Evolutionary conservation across 202 grass and related monocot genomes (phyloP).

Genomic region (Panicum hallii): DNA sequence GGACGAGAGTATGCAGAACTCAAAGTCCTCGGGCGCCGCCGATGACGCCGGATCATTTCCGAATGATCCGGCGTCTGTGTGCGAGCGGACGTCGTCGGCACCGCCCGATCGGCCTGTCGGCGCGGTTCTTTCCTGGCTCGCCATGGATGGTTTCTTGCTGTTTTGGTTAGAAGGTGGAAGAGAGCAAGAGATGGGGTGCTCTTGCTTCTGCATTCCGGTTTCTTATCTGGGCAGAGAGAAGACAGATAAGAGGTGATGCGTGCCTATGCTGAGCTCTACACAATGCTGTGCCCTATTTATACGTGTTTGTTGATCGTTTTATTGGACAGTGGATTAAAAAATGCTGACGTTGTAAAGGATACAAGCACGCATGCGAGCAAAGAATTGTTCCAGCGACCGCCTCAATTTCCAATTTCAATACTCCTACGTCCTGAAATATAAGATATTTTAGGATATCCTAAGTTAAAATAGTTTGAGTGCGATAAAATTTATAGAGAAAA

Average conservation of each 20-base stretch:
- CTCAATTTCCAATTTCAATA: background rate
- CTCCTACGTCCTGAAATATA: too few relatives aligned
- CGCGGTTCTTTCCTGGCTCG: background rate
- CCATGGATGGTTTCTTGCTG: conserved; percentile 27
- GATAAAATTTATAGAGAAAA: too few relatives aligned
- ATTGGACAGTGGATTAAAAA: conserved; percentile 1
- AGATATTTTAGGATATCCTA: too few relatives aligned
- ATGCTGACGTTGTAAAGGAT: background rate
- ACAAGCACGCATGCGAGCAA: background rate
- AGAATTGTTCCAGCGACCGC: background rate
- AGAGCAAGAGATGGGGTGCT: background rate
- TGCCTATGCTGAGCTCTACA: background rate
- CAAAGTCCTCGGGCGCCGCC: conserved; percentile 56
- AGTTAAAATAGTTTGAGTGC: too few relatives aligned
- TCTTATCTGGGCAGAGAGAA: conserved; percentile 10
- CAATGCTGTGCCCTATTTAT: conserved; percentile 44
- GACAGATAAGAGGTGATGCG: background rate
- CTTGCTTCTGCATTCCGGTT: conserved; percentile 28
- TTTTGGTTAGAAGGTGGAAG: background rate
- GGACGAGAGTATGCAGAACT: conserved; percentile 65
- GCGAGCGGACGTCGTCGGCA: background rate
- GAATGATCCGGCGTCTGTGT: background rate
- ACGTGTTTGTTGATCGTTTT: conserved; percentile 4
- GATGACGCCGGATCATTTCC: background rate
- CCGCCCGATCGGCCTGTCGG: background rate